A percentile compares a stretch with the other conserved stretches of the same genome.
Evolutionary conservation across 805 yeast genomes (phyloP).

Genomic region (Metschnikowia colocasiae): DNA sequence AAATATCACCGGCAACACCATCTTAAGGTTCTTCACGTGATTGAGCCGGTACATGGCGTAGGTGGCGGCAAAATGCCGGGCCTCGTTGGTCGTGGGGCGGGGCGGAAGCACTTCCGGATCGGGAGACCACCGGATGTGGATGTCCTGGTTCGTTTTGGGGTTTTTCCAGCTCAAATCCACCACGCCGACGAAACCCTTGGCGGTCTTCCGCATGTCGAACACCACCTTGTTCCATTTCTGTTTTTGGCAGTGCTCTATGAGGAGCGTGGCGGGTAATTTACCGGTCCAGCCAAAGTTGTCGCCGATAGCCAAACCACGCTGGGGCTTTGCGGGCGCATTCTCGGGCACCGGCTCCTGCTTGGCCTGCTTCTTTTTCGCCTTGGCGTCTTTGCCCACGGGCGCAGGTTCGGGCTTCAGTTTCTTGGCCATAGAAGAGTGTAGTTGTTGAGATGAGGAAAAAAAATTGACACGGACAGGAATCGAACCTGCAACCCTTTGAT

Average conservation of each 20-base stretch:
- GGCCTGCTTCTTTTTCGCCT: conserved; percentile 7
- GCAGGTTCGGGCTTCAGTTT: conserved; percentile 9
- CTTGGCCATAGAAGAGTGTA: conserved; percentile 9
- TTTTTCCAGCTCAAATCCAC: conserved; percentile 68
- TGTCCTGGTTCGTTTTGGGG: conserved; percentile 72
- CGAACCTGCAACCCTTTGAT: conserved; percentile 26
- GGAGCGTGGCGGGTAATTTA: conserved; percentile 78
- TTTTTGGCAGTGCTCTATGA: conserved; percentile 85
- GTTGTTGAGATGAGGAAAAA: conserved; percentile 3
- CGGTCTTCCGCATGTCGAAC: conserved; percentile 57
- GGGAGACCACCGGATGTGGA: conserved; percentile 55
- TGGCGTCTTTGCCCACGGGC: conserved; percentile 5
- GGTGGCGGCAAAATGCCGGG: conserved; percentile 87
- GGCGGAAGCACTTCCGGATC: conserved; percentile 50
- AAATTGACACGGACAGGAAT: conserved; percentile 24
- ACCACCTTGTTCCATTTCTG: conserved; percentile 85
- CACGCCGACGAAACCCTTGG: conserved; percentile 58
- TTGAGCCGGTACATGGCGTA: conserved; percentile 78
- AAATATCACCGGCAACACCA: conserved; percentile 84
- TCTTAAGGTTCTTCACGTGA: conserved; percentile 74
- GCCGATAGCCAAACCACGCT: conserved; percentile 39
- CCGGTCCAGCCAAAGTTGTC: conserved; percentile 90
- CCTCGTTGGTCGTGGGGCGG: conserved; percentile 81
- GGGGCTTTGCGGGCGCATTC: conserved; percentile 27
- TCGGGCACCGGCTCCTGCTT: conserved; percentile 7